Evolutionary conservation across 1,139 yeast genomes (phyloP).

Genomic region (Komagataea norvegica): DNA sequence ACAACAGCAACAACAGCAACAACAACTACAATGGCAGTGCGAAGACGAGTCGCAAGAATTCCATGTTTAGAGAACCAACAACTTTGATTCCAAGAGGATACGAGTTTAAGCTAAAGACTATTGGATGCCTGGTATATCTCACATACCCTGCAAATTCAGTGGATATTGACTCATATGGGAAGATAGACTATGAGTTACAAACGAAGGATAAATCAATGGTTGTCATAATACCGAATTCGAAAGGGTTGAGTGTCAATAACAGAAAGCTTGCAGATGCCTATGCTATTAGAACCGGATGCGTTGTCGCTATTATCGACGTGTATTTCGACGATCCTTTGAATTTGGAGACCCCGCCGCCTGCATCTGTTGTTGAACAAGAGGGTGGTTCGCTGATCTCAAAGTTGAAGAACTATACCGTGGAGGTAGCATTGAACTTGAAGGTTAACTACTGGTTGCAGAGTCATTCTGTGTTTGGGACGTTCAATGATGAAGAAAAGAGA

Average conservation of each 20-base stretch:
- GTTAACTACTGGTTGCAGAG: slow-evolving; percentile 39
- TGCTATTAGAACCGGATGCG: slow-evolving; percentile 25
- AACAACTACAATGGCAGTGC: no score
- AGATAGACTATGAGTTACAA: slow-evolving; percentile 20
- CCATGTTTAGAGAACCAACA: slow-evolving; percentile 16
- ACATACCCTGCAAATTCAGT: slow-evolving; percentile 21
- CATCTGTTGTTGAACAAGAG: slow-evolving; percentile 8
- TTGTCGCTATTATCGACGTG: slow-evolving; percentile 21
- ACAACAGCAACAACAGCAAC: slow-evolving; percentile 7
- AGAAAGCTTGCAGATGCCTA: slow-evolving; percentile 25
- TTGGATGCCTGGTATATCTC: slow-evolving; percentile 18
- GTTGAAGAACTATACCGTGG: slow-evolving; percentile 31
- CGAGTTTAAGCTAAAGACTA: slow-evolving; percentile 17
- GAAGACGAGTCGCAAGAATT: slow-evolving; percentile 15
- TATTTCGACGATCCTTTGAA: slow-evolving; percentile 21
- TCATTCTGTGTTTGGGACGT: slow-evolving; percentile 28
- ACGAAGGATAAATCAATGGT: slow-evolving; percentile 27
- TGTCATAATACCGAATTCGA: slow-evolving; percentile 22
- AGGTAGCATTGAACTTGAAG: slow-evolving; percentile 31
- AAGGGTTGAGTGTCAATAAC: slow-evolving; percentile 22
- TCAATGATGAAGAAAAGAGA: slow-evolving; percentile 11
- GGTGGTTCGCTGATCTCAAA: slow-evolving; percentile 25
- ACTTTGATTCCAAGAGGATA: slow-evolving; percentile 22
- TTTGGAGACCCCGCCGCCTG: slow-evolving; percentile 10
- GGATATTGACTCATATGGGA: slow-evolving; percentile 23